Conservation (phyloP, 179 eudicot species). For the Patellifolia procumbens region DNA sequence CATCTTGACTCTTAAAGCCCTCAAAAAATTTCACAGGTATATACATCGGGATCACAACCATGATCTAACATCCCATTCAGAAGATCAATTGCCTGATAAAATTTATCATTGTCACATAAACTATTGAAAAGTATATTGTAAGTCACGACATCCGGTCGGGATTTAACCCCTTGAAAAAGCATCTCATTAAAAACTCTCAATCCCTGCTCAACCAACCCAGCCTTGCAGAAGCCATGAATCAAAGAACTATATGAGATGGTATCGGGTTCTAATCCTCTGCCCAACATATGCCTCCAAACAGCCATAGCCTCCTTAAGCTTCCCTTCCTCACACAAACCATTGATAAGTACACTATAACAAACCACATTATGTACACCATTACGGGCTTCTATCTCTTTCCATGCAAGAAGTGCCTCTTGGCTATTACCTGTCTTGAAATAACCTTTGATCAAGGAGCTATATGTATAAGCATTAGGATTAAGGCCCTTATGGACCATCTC, state of each 20-base stretch:
- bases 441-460: slow-evolving; percentile 81
- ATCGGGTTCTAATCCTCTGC: slow-evolving; percentile 68
- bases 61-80: slow-evolving; percentile 68
- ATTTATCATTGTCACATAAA: slow-evolving; percentile 51
- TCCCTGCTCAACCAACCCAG: slow-evolving; percentile 71
- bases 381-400: slow-evolving; percentile 66
- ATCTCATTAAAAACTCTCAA: slow-evolving; percentile 71
- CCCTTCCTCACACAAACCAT: slow-evolving; percentile 73
- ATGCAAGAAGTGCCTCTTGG: slow-evolving; percentile 61
- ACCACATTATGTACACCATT: slow-evolving; percentile 47
- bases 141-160: slow-evolving; percentile 75
- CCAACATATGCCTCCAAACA: slow-evolving; percentile 70
- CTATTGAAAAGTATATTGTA: slow-evolving; percentile 73
- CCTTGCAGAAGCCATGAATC: slow-evolving; percentile 81
- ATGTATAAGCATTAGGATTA: slow-evolving; percentile 69
- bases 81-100: slow-evolving; percentile 74
- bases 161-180: slow-evolving; percentile 50
- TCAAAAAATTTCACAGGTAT: slow-evolving; percentile 72
- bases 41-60: slow-evolving; percentile 77
- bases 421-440: slow-evolving; percentile 61
- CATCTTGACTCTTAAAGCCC: slow-evolving; percentile 59
- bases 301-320: slow-evolving; percentile 70
- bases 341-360: slow-evolving; percentile 73
- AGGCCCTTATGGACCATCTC: slow-evolving; percentile 64
- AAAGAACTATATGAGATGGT: slow-evolving; percentile 75